Evolutionary conservation across 192 early-diverging fungal genomes (phyloP), one percentile per base, ranked within the genome.

Genomic region (Coemansia javaensis): DNA sequence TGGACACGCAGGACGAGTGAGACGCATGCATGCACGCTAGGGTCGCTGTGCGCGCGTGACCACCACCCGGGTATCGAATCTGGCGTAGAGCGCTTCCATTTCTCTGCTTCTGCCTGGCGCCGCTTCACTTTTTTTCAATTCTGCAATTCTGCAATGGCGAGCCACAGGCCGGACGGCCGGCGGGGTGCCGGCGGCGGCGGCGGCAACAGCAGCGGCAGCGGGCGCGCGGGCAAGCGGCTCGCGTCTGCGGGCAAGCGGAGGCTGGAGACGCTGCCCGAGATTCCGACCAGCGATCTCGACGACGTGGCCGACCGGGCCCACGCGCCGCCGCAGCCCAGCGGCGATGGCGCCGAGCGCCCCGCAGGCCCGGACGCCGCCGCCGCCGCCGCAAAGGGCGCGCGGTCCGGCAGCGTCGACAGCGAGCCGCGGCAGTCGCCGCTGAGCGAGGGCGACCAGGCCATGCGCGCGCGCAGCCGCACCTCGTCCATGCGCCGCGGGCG

Each of bases 241-340:
- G 31, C n/a, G 18, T 46, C 44, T 33, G 31, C 53, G 3, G 17
- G 43, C 24, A 59, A 51, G 43, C 53, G 39, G 20, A 21, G 12
- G 31, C 57, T 65, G 12, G 69, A 72, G 46, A 53, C 69, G 1
- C 56, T 72, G 14, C 69, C 69, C 9, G 69, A 64, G 33, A 53
- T 72, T 9, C 40, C 57, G 13, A 41, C 33, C 13, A 36, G 44
- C 51, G 50, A 53, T 35, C 24, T 42, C 15, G 40, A 42, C 13
- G 40, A 42, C 28, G 5, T 8, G 28, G 7, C 5, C 3, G n/a
- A n/a, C n/a, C n/a, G n/a, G n/a, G 20, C 32, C 0, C 39, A 42
- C 25, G 17, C 15, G 20, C 17, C 44, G 18, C 33, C 24, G 13
- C 18, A 5, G 40, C 30, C 27, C 40, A 3, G 14, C 22, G 40